Percentiles rank a stretch among this genome's conserved stretches.
Conservation (phyloP, 176 grass and related monocot genomes). For the Aegilops tauschii region DNA sequence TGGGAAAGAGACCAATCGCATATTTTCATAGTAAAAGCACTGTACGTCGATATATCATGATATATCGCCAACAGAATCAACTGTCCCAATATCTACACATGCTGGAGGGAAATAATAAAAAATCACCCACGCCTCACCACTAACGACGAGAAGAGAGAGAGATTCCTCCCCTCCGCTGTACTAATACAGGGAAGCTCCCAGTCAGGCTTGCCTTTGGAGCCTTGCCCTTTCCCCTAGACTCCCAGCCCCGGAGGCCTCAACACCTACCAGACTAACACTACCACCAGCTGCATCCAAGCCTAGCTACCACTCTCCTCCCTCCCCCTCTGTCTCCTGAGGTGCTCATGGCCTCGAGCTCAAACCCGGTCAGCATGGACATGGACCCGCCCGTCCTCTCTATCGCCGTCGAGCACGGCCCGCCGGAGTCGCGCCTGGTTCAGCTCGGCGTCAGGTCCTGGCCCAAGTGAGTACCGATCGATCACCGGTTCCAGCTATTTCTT, state of each 20-base stretch:
- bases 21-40: too few relatives aligned
- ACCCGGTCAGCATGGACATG: conserved; percentile 56
- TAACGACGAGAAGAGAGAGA: not conserved
- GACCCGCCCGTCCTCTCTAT: conserved; percentile 50
- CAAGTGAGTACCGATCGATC: conserved; percentile 53
- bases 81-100: conserved; percentile 3
- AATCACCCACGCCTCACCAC: not conserved
- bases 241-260: not conserved
- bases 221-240: conserved; percentile 18
- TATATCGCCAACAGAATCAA: not conserved
- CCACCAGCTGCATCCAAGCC: not conserved
- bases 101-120: conserved; percentile 7
- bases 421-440: conserved; percentile 62
- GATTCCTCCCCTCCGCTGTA: not conserved
- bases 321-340: conserved; percentile 8
- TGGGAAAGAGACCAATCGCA: too few relatives aligned
- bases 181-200: conserved; percentile 29
- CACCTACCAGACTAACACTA: conserved; percentile 25
- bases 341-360: conserved; percentile 76
- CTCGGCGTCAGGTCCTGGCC: conserved; percentile 95
- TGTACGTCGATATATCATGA: not conserved
- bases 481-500: not conserved
- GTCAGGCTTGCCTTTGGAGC: conserved; percentile 1
- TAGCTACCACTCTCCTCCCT: not conserved
- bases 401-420: conserved; percentile 60